Percentiles rank a stretch among this genome's conserved stretches.
phyloP scores from a whole-genome alignment of 306 rosid species.

The cucumber (Cucumis sativus) region Cucumber_9930_V3 NC_026658.2:9501001-9501500 shows the following conservation, averaged over 20 bases:
- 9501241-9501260: slow-evolving; percentile 85
- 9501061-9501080: slow-evolving; percentile 83
- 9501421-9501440: slow-evolving; percentile 80
- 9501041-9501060: slow-evolving; percentile 87
- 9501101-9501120: slow-evolving; percentile 70
- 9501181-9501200: slow-evolving; percentile 58
- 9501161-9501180: slow-evolving; percentile 63
- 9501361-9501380: slow-evolving; percentile 92
- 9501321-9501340: slow-evolving; percentile 70
- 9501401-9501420: slow-evolving; percentile 75
- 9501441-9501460: slow-evolving; percentile 90
- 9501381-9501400: slow-evolving; percentile 83
- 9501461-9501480: slow-evolving; percentile 75
- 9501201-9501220: slow-evolving; percentile 34
- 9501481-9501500: slow-evolving; percentile 85
- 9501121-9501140: slow-evolving; percentile 84
- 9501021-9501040: slow-evolving; percentile 75
- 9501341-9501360: slow-evolving; percentile 78
- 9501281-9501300: slow-evolving; percentile 85
- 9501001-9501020: slow-evolving; percentile 84
- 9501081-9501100: slow-evolving; percentile 67
- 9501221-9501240: slow-evolving; percentile 73
- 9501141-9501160: slow-evolving; percentile 76
- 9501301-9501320: slow-evolving; percentile 90
- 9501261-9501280: slow-evolving; percentile 70